Percentiles rank a stretch among this genome's conserved stretches.
Evolutionary conservation across 345 rosid species (phyloP).

Genomic region (Rhodomyrtus tomentosa): DNA sequence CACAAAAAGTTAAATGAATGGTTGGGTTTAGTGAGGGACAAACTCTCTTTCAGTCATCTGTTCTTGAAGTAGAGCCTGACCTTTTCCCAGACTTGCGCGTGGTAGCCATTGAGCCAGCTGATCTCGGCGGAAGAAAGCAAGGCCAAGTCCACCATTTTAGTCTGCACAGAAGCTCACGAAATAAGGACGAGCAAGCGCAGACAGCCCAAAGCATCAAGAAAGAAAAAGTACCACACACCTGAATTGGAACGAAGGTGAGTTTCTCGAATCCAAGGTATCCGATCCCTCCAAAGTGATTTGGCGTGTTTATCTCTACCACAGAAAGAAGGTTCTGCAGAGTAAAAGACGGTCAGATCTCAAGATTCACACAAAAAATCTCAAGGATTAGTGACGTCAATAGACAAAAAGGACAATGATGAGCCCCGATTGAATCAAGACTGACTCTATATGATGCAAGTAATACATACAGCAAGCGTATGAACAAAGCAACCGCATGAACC

Average conservation of each 20-base stretch:
- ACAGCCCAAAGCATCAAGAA: background rate
- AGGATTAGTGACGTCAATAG: background rate
- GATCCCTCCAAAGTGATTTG: slow-evolving; percentile 72
- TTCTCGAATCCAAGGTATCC: slow-evolving; percentile 80
- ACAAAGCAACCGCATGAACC: background rate
- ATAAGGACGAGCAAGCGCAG: background rate
- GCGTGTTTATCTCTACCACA: slow-evolving; percentile 60
- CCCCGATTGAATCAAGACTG: background rate
- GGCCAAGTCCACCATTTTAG: slow-evolving; percentile 56
- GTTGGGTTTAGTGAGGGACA: background rate
- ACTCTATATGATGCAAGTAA: background rate
- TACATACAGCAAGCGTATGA: too few species aligned
- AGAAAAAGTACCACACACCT: slow-evolving; percentile 25
- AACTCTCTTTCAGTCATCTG: background rate
- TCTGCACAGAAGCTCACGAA: slow-evolving; percentile 23
- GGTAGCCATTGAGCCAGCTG: slow-evolving; percentile 79
- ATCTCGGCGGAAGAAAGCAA: slow-evolving; percentile 53
- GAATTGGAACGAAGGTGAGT: slow-evolving; percentile 83
- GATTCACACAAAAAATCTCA: background rate
- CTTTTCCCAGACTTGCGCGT: slow-evolving; percentile 88
- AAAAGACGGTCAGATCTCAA: background rate
- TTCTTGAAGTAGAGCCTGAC: slow-evolving; percentile 13
- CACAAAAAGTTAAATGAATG: background rate
- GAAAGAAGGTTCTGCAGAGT: slow-evolving; percentile 57
- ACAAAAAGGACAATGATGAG: background rate